Evolutionary conservation across 441 rosid species (phyloP), one percentile per base, ranked within the genome.

Genomic region (Gossypium laxum): DNA sequence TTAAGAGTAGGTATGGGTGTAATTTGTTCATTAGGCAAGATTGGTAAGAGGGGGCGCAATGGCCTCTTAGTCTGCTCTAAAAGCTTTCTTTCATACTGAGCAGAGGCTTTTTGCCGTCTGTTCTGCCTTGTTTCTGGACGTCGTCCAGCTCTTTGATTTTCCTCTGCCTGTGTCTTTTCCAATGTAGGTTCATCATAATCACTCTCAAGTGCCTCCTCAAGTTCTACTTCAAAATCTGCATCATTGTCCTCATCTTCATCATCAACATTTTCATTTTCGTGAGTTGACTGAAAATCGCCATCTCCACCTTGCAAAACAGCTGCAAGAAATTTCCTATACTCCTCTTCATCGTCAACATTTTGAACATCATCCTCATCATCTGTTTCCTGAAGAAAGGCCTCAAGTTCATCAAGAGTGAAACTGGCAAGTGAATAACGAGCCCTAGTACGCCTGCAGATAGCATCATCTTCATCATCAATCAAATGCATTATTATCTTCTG

Each of bases 321-420:
- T 2, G 93, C 87, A 28, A 92, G 96, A 82, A 95, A 91, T 80
- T 95, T 92, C 82, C 85, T 88, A 56, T 92, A 91, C 79, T 92
- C 99, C 67, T 87, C 91, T 78, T 95, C 91, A 69, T 89, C 95
- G 17, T 91, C 93, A 60, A 89, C 90, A 76, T 92, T 92, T 22
- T 83, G 96, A 78, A 88, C 82, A 66, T 89, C 96, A 54, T 91
- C 96, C 45, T 91, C 97, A 28, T 95, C 96, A 83, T 95, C 99
- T 15, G 97, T 88, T 85, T 92, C 97, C 75, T 95, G 96, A 73
- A 95, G 92, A 80, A 92, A 92, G 47, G 91, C 89, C 88, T 95
- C 99, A 7, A 92, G 95, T 73, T 95, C 98, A 82, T 95, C 97
- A n/a, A 95, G 96, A 2, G 92, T 89, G 80, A 90, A 92, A 80